A percentile compares a stretch with the other conserved stretches of the same genome.
Evolutionary conservation across 768 basidiomycete species (phyloP).

Genomic region (Leccinum barrowsii): DNA sequence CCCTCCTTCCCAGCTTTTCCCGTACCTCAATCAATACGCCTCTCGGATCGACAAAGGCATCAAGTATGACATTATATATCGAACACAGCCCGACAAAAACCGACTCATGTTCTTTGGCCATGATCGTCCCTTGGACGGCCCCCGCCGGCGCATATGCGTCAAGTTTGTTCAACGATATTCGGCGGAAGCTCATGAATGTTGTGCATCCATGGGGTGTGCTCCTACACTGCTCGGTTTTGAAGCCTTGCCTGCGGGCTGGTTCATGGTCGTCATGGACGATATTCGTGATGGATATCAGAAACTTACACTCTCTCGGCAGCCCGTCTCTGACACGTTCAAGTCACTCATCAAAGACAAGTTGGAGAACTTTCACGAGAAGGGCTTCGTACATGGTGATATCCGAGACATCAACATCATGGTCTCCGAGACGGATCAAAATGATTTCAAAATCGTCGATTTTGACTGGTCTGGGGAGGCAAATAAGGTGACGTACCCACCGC

Average conservation of each 20-base stretch:
- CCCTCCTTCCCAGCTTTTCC: neutral
- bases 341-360: too few relatives aligned
- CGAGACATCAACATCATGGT: neutral
- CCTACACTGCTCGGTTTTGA: constrained; percentile 26
- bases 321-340: neutral
- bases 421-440: neutral
- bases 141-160: constrained; percentile 11
- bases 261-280: constrained; percentile 34
- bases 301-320: too few relatives aligned
- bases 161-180: constrained; percentile 24
- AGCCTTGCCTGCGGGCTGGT: constrained; percentile 26
- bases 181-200: constrained; percentile 24
- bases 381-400: neutral
- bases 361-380: neutral
- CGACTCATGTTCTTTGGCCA: constrained; percentile 10
- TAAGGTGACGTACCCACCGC: neutral
- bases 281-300: neutral
- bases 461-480: neutral
- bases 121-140: neutral
- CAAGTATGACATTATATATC: constrained; percentile 15
- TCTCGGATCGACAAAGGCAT: constrained; percentile 3
- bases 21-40: constrained; percentile 4
- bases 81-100: neutral
- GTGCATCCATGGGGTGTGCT: constrained; percentile 21
- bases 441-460: neutral